Percentiles rank a stretch among this genome's conserved stretches.
Conservation (phyloP, 2,329 filamentous ascomycete species). For the Huntiella bhutanensis region DNA sequence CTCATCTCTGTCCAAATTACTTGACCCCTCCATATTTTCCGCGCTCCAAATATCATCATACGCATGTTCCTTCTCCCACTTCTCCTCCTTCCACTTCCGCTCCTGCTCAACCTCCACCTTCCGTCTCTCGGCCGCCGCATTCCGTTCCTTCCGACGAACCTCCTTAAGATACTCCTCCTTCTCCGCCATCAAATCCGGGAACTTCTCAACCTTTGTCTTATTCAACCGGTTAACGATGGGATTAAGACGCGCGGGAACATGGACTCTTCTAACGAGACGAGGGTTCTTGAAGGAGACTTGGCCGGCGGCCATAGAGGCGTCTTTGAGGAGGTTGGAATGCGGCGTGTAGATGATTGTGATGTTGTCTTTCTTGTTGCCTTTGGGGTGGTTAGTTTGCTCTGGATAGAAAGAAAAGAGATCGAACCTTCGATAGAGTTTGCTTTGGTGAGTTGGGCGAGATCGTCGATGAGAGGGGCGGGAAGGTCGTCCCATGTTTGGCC, state of each 20-base stretch:
- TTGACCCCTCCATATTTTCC: constrained; percentile 56
- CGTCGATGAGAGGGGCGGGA: constrained; percentile 51
- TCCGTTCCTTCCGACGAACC: constrained; percentile 53
- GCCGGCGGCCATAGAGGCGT: constrained; percentile 84
- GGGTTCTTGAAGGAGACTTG: constrained; percentile 89
- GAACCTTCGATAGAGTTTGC: constrained; percentile 93
- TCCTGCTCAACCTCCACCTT: constrained; percentile 57
- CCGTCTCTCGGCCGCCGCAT: constrained; percentile 40
- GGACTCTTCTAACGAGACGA: constrained; percentile 65
- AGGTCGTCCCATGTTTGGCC: constrained; percentile 73
- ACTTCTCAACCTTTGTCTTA: constrained; percentile 83
- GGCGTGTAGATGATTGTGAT: constrained; percentile 93
- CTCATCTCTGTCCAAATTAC: constrained; percentile 66
- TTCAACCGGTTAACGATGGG: constrained; percentile 90
- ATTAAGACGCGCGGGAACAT: constrained; percentile 69
- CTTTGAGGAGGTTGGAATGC: constrained; percentile 90
- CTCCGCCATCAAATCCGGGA: constrained; percentile 66
- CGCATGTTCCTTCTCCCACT: constrained; percentile 92
- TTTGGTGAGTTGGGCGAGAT: constrained; percentile 95
- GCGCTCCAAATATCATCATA: constrained; percentile 86
- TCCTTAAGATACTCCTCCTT: constrained; percentile 57
- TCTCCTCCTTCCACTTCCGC: constrained; percentile 71
- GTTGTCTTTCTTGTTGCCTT: constrained; percentile 97
- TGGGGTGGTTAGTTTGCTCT: not conserved
- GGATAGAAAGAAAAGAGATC: not conserved